These are phyloP conservation scores for Saccharomycodes ludwigii DNA, from an alignment of 805 yeast species.

Conservation along the genomic window DNA sequence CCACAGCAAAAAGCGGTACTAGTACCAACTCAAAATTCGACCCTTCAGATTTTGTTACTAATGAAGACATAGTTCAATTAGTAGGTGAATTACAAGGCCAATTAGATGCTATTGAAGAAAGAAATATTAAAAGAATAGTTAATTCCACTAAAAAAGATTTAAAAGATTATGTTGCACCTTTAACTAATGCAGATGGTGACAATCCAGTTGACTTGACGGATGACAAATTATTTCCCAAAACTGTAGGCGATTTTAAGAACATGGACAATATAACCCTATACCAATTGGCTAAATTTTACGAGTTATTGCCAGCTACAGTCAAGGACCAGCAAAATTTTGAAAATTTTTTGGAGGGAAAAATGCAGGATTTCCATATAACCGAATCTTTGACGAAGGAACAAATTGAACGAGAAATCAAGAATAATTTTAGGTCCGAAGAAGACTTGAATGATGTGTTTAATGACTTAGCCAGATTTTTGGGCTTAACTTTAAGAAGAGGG, in stretches of 20 bases:
- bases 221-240: conserved; percentile 39
- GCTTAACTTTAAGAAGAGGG: conserved; percentile 44
- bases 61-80: conserved; percentile 74
- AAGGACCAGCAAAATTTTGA: conserved; percentile 41
- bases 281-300: conserved; percentile 59
- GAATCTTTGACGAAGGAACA: conserved; percentile 21
- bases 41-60: conserved; percentile 52
- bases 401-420: conserved; percentile 17
- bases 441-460: conserved; percentile 44
- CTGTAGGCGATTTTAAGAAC: conserved; percentile 38
- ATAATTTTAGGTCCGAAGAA: conserved; percentile 25
- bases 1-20: conserved; percentile 6
- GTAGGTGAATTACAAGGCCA: conserved; percentile 89
- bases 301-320: conserved; percentile 52
- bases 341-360: conserved; percentile 39
- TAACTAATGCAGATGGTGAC: conserved; percentile 73
- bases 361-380: conserved; percentile 27
- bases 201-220: conserved; percentile 33
- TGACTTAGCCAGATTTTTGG: conserved; percentile 57
- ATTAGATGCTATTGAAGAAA: conserved; percentile 64
- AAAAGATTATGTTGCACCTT: conserved; percentile 43
- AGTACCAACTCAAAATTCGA: conserved; percentile 19
- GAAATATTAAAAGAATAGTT: conserved; percentile 57
- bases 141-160: conserved; percentile 39
- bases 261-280: conserved; percentile 36